phyloP scores from a whole-genome alignment of 2,329 filamentous ascomycete species.

The Harringtonia lauricola region DNA sequence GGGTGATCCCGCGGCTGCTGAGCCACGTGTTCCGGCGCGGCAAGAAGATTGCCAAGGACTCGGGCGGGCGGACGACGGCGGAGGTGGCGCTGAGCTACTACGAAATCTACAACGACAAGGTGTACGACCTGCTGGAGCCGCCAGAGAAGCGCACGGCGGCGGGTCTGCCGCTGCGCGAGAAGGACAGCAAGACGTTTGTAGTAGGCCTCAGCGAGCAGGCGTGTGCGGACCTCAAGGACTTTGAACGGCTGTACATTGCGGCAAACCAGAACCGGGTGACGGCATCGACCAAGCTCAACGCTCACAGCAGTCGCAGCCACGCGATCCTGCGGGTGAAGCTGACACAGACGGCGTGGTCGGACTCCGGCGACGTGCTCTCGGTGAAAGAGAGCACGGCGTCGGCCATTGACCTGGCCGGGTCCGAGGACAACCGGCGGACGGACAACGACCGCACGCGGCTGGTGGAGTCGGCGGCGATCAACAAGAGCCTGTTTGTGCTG shows the following conservation, averaged over 20 bases:
- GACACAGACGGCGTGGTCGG: slow-evolving; percentile 49
- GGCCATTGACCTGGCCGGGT: slow-evolving; percentile 89
- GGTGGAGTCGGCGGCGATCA: slow-evolving; percentile 93
- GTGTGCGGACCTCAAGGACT: slow-evolving; percentile 79
- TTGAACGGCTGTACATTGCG: slow-evolving; percentile 81
- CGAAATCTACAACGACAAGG: slow-evolving; percentile 95
- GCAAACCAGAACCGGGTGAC: slow-evolving; percentile 86
- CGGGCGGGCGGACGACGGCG: slow-evolving; percentile 57
- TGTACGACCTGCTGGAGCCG: slow-evolving; percentile 80
- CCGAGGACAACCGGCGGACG: slow-evolving; percentile 88
- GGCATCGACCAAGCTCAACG: slow-evolving; percentile 83
- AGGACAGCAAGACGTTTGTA: slow-evolving; percentile 76
- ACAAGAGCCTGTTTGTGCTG: slow-evolving; percentile 91
- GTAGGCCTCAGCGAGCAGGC: slow-evolving; percentile 74
- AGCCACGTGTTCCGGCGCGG: slow-evolving; percentile 77
- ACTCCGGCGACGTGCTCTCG: slow-evolving; percentile 39
- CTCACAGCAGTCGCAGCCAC: slow-evolving; percentile 81
- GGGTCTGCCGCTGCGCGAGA: slow-evolving; percentile 74
- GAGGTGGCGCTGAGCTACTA: slow-evolving; percentile 79
- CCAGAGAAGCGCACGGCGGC: slow-evolving; percentile 76
- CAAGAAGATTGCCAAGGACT: slow-evolving; percentile 77
- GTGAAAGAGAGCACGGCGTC: slow-evolving; percentile 69
- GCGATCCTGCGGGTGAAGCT: slow-evolving; percentile 87
- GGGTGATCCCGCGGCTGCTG: slow-evolving; percentile 76
- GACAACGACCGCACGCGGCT: slow-evolving; percentile 88